Base-by-base conservation (phyloP, 345 rosid species). In the Euclidium syriacum region DNA sequence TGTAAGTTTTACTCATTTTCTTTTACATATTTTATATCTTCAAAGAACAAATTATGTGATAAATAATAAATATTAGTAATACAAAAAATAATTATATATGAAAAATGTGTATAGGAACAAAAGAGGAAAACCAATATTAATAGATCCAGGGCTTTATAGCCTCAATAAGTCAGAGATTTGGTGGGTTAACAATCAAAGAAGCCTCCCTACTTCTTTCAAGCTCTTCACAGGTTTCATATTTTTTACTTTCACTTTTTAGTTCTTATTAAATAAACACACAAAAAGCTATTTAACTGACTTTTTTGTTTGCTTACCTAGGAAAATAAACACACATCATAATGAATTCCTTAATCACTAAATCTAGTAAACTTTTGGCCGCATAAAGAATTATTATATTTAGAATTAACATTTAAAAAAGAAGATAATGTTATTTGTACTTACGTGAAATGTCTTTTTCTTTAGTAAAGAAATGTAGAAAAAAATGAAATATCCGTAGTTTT, bases 191-290 rank as follows among this genome's bases (percentile, higher is more conserved):
- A 85, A 85, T 64, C 96, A 83, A 16, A 74, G 98, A 70, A 64
- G 78, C 40, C 77, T 89, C 60, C 98, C 98, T n/a, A 80, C 94
- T 38, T 88, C 96, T 62, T 92, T 88, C 83, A 88, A 83, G 81
- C 92, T 92, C 44, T 92, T 80, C 41, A 80, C 98, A 77, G 98
- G 98, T 92, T 60, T 50, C 53, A 17, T 15, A 3, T 6, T 17
- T 18, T 6, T 7, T 42, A 0, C 47, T 25, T 23, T 24, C 15
- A 32, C 4, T 18, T 18, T 12, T 23, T 15, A 16, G 7, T 5
- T 8, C 5, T 46, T 2, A 39, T 18, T 22, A 46, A 22, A 10
- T 10, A 41, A 9, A 17, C 24, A 40, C 22, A 41, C 41, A 36
- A 47, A 3, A 48, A 25, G 9, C 6, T 14, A n/a, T 25, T 25